These are phyloP conservation scores for Boletellus emodensis DNA, from an alignment of 768 basidiomycete species.

Conservation along the genomic window DNA sequence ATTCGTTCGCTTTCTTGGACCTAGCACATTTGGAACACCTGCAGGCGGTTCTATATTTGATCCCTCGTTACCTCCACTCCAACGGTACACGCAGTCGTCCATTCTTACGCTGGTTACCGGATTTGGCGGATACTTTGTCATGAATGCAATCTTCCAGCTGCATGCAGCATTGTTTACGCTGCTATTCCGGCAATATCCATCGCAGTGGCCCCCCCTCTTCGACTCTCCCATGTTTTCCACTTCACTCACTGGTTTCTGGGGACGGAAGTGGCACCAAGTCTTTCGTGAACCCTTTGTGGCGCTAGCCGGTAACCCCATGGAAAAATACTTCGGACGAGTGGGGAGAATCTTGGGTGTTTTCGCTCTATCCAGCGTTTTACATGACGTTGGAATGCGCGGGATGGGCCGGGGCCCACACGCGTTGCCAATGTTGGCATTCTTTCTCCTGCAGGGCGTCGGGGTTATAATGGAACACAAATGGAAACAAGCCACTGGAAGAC, in stretches of 20 bases:
- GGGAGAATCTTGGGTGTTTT: slow-evolving; percentile 58
- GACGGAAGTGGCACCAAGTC: slow-evolving; percentile 62
- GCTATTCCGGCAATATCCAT: slow-evolving; percentile 45
- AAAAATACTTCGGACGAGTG: slow-evolving; percentile 41
- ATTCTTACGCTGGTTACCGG: slow-evolving; percentile 42
- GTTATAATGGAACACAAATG: slow-evolving; percentile 47
- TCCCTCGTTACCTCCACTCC: slow-evolving; percentile 28
- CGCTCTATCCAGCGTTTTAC: slow-evolving; percentile 54
- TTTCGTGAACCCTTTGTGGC: slow-evolving; percentile 56
- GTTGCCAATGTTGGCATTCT: slow-evolving; percentile 43
- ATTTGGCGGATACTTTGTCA: slow-evolving; percentile 40
- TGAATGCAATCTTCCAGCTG: slow-evolving; percentile 43
- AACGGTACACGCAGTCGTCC: slow-evolving; percentile 40
- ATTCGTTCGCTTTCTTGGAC: slow-evolving; percentile 29
- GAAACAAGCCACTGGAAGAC: slow-evolving; percentile 40
- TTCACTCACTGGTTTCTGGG: slow-evolving; percentile 63
- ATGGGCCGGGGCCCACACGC: slow-evolving; percentile 54
- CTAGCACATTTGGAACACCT: slow-evolving; percentile 35
- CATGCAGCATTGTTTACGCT: slow-evolving; percentile 41
- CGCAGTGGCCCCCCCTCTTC: slow-evolving; percentile 64
- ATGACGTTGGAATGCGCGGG: slow-evolving; percentile 55
- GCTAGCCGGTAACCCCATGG: slow-evolving; percentile 45
- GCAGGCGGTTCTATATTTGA: slow-evolving; percentile 38
- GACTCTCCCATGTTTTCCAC: slow-evolving; percentile 52
- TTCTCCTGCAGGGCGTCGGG: slow-evolving; percentile 54